phyloP scores from a whole-genome alignment of 2,329 filamentous ascomycete species.

The Trichoderma guizhouense region DNA sequence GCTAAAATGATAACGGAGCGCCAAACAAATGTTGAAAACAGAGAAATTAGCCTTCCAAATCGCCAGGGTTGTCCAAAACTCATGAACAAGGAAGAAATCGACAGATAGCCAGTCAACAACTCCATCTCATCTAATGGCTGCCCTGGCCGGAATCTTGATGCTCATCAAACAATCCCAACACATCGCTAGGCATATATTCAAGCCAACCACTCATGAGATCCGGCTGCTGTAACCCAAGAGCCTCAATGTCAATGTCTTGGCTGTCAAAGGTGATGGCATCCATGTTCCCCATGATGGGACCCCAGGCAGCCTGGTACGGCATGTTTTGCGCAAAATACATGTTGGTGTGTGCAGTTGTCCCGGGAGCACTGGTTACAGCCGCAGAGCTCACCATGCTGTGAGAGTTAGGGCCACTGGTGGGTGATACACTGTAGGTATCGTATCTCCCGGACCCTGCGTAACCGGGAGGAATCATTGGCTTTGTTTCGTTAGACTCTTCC shows the following conservation, averaged over 20 bases:
- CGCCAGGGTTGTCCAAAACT: not conserved
- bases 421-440: constrained; percentile 43
- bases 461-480: constrained; percentile 32
- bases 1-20: not conserved
- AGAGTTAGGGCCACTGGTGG: constrained; percentile 34
- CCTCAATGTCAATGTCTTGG: constrained; percentile 72
- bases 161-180: constrained; percentile 53
- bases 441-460: constrained; percentile 40
- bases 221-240: constrained; percentile 54
- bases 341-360: constrained; percentile 9
- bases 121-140: not conserved
- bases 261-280: constrained; percentile 68
- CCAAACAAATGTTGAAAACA: not conserved
- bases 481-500: constrained; percentile 32
- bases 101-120: not conserved
- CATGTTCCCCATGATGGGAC: constrained; percentile 34
- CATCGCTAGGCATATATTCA: constrained; percentile 67
- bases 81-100: not conserved
- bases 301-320: constrained; percentile 32
- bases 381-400: constrained; percentile 19
- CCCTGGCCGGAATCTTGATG: constrained; percentile 29
- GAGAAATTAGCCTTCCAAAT: not conserved
- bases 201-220: constrained; percentile 71
- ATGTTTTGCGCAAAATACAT: constrained; percentile 31
- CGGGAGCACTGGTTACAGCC: constrained; percentile 17